These are phyloP conservation scores for Thermomyces lanuginosus DNA, from an alignment of 2,329 filamentous ascomycete species.

Conservation along the genomic window DNA sequence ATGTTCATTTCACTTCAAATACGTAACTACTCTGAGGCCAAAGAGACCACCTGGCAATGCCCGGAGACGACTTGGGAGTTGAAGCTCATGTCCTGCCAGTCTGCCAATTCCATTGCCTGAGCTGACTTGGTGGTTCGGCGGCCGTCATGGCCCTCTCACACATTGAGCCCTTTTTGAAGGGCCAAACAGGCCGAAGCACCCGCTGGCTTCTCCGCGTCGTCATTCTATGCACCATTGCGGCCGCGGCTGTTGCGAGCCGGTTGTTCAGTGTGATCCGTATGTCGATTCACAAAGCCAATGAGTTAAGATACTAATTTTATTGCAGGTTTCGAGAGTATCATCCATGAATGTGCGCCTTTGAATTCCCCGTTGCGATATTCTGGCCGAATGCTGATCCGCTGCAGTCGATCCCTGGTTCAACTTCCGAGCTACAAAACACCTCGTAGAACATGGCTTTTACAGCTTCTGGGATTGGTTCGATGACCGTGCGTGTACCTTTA, in stretches of 20 bases:
- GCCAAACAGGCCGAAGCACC: slow-evolving; percentile 63
- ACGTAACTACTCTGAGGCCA: too few relatives aligned
- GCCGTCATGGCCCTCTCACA: slow-evolving; percentile 31
- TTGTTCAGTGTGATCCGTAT: slow-evolving; percentile 96
- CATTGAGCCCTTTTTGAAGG: slow-evolving; percentile 51
- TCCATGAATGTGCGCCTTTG: slow-evolving; percentile 79
- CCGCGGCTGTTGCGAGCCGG: slow-evolving; percentile 77
- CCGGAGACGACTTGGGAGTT: slow-evolving; percentile 3
- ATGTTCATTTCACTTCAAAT: too few relatives aligned
- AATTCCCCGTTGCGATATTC: neutral
- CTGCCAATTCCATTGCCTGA: slow-evolving; percentile 11
- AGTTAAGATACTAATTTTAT: slow-evolving; percentile 3
- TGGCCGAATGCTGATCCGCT: slow-evolving; percentile 5
- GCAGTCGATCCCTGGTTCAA: slow-evolving; percentile 99
- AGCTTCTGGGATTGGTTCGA: slow-evolving; percentile 99
- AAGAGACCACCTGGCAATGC: slow-evolving; percentile 27
- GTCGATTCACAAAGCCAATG: slow-evolving; percentile 24
- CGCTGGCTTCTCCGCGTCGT: slow-evolving; percentile 73
- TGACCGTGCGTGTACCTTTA: slow-evolving; percentile 48
- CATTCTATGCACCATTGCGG: slow-evolving; percentile 83
- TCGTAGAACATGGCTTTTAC: slow-evolving; percentile 93
- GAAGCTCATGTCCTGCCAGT: too few relatives aligned
- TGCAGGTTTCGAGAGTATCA: slow-evolving; percentile 90
- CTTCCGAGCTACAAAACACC: slow-evolving; percentile 94
- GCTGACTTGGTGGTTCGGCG: slow-evolving; percentile 17